Evolutionary conservation across 768 basidiomycete genomes (phyloP).

Genomic region (Kwoniella sp.): DNA sequence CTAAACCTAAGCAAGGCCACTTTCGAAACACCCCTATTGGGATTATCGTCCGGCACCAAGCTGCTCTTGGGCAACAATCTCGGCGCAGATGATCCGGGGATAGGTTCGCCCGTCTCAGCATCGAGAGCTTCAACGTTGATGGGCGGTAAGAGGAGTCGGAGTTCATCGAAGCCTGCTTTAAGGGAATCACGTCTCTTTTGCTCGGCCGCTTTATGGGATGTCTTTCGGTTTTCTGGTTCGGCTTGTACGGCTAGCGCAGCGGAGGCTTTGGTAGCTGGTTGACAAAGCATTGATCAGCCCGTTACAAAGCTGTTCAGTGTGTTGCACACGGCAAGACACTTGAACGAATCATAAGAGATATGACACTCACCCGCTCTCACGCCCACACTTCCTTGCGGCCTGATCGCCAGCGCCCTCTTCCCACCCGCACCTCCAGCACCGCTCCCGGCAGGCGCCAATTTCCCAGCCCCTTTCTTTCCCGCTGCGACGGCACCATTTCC

Average conservation of each 20-base stretch:
- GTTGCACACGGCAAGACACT: no score
- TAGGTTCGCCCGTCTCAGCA: constrained; percentile 70
- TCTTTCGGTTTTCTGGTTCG: constrained; percentile 53
- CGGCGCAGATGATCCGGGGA: constrained; percentile 87
- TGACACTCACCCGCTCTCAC: constrained; percentile 39
- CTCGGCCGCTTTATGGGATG: constrained; percentile 84
- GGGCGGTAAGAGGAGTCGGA: constrained; percentile 72
- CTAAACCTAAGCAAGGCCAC: constrained; percentile 85
- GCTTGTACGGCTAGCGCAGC: constrained; percentile 33
- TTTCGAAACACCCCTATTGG: constrained; percentile 92
- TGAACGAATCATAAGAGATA: no score
- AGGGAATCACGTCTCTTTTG: constrained; percentile 96
- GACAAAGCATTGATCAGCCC: neutral
- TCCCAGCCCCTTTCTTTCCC: constrained; percentile 9
- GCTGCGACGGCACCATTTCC: neutral
- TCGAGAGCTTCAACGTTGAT: constrained; percentile 72
- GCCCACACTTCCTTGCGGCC: constrained; percentile 30
- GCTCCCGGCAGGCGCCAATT: constrained; percentile 1
- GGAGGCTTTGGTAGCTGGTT: constrained; percentile 29
- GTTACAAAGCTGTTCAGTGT: no score
- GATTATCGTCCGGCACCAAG: constrained; percentile 75
- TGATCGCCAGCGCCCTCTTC: constrained; percentile 43
- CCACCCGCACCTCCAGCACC: constrained; percentile 13
- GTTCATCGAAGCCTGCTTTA: constrained; percentile 75
- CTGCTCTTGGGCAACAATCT: constrained; percentile 74